Percentiles rank a stretch among this genome's conserved stretches.
Conservation (phyloP, 2,329 filamentous ascomycete genomes). For the Dothideomycetes sp. region DNA sequence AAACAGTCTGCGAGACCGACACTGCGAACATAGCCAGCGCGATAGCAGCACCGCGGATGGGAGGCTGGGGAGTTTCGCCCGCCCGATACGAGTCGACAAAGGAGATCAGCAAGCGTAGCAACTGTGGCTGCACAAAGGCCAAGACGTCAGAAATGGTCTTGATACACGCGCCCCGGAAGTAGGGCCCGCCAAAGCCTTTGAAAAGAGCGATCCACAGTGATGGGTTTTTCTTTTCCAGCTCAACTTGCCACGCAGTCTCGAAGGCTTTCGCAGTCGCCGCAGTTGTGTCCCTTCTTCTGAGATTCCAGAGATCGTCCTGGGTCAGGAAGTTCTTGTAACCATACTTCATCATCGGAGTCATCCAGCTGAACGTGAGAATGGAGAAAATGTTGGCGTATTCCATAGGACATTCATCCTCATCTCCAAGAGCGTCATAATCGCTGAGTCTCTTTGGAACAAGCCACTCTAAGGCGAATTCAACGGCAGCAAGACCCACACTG, state of each 20-base stretch:
- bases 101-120: slow-evolving; percentile 70
- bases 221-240: slow-evolving; percentile 62
- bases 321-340: slow-evolving; percentile 88
- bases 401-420: slow-evolving; percentile 62
- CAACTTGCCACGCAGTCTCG: slow-evolving; percentile 62
- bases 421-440: slow-evolving; percentile 55
- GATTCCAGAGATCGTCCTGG: slow-evolving; percentile 90
- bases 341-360: slow-evolving; percentile 95
- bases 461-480: slow-evolving; percentile 74
- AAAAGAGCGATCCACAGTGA: slow-evolving; percentile 82
- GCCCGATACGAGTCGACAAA: slow-evolving; percentile 68
- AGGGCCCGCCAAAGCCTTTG: slow-evolving; percentile 74
- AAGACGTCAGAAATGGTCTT: slow-evolving; percentile 81
- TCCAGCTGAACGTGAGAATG: slow-evolving; percentile 89
- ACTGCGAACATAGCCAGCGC: slow-evolving; percentile 85
- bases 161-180: slow-evolving; percentile 69
- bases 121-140: slow-evolving; percentile 82
- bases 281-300: slow-evolving; percentile 71
- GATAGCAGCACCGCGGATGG: slow-evolving; percentile 76
- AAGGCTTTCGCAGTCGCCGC: slow-evolving; percentile 60
- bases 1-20: slow-evolving; percentile 75
- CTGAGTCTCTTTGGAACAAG: slow-evolving; percentile 69
- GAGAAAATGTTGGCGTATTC: slow-evolving; percentile 95
- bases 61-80: slow-evolving; percentile 56
- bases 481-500: slow-evolving; percentile 56